A percentile compares a stretch with the other conserved stretches of the same genome.
Evolutionary conservation across 768 basidiomycete species (phyloP).

Genomic region (Pisolithus sp.): DNA sequence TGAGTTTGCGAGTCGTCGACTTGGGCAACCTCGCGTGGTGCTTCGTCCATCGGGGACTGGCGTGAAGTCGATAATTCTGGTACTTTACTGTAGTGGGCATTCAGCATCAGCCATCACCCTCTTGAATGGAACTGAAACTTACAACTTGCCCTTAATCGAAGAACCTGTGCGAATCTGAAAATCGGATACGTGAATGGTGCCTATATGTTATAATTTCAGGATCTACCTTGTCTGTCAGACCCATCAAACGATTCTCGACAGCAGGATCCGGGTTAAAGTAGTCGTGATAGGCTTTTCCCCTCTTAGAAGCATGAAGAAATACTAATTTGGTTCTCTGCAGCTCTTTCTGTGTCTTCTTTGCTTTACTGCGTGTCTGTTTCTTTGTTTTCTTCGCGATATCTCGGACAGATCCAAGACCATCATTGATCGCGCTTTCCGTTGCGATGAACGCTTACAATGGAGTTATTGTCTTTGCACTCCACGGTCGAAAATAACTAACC

Average conservation of each 20-base stretch:
- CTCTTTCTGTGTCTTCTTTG: conserved; percentile 39
- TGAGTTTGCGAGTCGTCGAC: conserved; percentile 33
- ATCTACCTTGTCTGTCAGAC: conserved; percentile 49
- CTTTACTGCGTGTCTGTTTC: conserved; percentile 37
- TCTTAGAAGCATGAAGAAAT: conserved; percentile 46
- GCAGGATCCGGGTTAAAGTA: conserved; percentile 62
- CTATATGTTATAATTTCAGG: not conserved
- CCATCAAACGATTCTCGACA: conserved; percentile 55
- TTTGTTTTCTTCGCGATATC: conserved; percentile 35
- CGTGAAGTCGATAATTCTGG: not conserved
- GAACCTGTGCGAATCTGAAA: not conserved
- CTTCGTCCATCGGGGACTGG: not conserved
- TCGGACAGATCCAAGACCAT: conserved; percentile 42
- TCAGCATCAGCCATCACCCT: not conserved
- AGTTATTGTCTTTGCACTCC: not conserved
- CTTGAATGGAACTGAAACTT: not conserved
- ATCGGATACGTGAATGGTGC: not conserved
- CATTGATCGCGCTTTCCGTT: conserved; percentile 40
- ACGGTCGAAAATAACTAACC: conserved; percentile 33
- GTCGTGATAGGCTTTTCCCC: conserved; percentile 46
- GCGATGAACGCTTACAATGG: conserved; percentile 50
- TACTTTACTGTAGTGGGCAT: not conserved
- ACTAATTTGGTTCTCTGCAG: conserved; percentile 51
- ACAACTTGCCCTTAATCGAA: not conserved
- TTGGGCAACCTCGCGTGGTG: not conserved